Evolutionary conservation across 2,329 filamentous ascomycete species (phyloP).

Genomic region (Trichoderma sp.): DNA sequence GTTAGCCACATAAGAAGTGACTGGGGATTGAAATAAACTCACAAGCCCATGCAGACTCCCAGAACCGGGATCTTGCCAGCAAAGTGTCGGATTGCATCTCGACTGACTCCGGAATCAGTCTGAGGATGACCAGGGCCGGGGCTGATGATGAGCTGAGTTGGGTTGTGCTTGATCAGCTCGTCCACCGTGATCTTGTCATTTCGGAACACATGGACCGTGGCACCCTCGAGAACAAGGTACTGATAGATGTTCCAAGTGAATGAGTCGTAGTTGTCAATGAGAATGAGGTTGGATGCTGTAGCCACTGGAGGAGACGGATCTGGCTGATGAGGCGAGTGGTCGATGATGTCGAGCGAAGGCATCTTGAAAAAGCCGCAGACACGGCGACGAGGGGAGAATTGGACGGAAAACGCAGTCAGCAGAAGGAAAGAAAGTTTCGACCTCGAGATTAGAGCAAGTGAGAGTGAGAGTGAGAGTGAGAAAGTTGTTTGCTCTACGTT

Average conservation of each 20-base stretch:
- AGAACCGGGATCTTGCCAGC: slow-evolving; percentile 91
- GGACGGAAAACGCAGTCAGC: background rate
- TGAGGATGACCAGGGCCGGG: slow-evolving; percentile 91
- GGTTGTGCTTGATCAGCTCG: slow-evolving; percentile 76
- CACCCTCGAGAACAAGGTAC: slow-evolving; percentile 94
- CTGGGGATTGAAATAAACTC: slow-evolving; percentile 40
- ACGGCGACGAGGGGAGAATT: background rate
- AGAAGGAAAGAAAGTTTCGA: background rate
- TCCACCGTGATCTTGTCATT: slow-evolving; percentile 90
- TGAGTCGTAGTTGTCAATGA: slow-evolving; percentile 99
- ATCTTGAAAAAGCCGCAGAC: slow-evolving; percentile 36
- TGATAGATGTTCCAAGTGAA: slow-evolving; percentile 99
- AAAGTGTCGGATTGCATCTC: slow-evolving; percentile 87
- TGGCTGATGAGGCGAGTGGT: slow-evolving; percentile 86
- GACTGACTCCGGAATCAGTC: slow-evolving; percentile 89
- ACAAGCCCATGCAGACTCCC: slow-evolving; percentile 98
- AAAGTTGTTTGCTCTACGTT: background rate
- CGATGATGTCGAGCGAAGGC: slow-evolving; percentile 54
- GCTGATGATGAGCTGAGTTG: slow-evolving; percentile 91
- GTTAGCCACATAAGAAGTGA: background rate
- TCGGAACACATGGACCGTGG: slow-evolving; percentile 81
- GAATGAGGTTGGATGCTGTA: slow-evolving; percentile 83
- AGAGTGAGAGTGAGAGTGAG: background rate
- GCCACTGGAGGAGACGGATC: slow-evolving; percentile 68
- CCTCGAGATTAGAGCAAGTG: background rate